These are phyloP conservation scores for Myriosclerotinia curreyana DNA, from an alignment of 2,329 filamentous ascomycete genomes.

Conservation along the genomic window DNA sequence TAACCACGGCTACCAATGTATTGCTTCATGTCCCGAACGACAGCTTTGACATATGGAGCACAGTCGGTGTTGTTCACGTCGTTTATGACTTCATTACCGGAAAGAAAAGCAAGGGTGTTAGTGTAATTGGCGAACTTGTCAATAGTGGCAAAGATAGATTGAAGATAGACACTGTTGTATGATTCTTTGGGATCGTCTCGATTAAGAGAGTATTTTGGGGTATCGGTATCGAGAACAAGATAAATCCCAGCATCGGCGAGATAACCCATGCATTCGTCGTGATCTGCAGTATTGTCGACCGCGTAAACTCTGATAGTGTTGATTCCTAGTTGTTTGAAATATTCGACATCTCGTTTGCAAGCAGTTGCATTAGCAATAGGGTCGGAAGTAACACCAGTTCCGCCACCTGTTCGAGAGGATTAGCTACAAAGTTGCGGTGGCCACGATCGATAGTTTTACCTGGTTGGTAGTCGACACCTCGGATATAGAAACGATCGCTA, in stretches of 20 bases:
- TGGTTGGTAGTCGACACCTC: conserved; percentile 61
- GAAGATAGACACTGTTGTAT: conserved; percentile 69
- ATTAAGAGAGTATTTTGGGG: conserved; percentile 66
- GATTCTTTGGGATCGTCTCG: conserved; percentile 56
- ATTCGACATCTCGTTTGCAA: conserved; percentile 63
- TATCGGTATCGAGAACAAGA: conserved; percentile 69
- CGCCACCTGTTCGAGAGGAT: conserved; percentile 23
- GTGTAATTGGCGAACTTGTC: conserved; percentile 64
- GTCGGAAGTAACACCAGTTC: conserved; percentile 56
- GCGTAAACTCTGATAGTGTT: conserved; percentile 73
- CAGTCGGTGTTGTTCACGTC: conserved; percentile 49
- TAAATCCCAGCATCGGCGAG: conserved; percentile 70
- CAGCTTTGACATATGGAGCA: conserved; percentile 57
- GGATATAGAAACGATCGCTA: conserved; percentile 51
- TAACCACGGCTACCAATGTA: conserved; percentile 50
- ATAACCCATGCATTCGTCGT: conserved; percentile 66
- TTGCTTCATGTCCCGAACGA: conserved; percentile 55
- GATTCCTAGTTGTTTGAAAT: conserved; percentile 67
- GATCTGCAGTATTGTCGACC: conserved; percentile 65
- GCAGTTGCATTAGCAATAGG: conserved; percentile 58
- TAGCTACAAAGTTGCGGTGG: background rate
- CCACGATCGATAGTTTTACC: conserved; percentile 34
- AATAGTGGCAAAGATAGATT: conserved; percentile 68
- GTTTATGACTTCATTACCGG: conserved; percentile 59
- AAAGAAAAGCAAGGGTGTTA: conserved; percentile 66